Conservation (phyloP, 805 yeast genomes). For the Candida andamanensis region DNA sequence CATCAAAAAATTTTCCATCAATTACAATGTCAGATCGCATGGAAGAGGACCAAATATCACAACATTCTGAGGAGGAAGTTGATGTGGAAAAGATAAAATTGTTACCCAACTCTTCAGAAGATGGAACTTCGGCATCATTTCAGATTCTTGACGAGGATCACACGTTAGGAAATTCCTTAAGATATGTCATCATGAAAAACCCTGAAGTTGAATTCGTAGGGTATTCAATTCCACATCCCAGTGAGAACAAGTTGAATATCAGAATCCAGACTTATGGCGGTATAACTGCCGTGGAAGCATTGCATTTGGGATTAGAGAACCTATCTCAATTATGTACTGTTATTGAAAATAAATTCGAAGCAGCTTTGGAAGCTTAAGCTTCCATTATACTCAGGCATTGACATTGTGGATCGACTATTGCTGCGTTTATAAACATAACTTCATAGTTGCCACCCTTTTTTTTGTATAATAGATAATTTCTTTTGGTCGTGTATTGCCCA, state of each 20-base stretch:
- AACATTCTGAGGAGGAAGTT: slow-evolving; percentile 45
- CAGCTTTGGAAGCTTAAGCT: too few relatives aligned
- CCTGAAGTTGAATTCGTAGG: slow-evolving; percentile 99
- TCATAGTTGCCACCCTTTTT: too few relatives aligned
- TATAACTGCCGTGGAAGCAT: slow-evolving; percentile 85
- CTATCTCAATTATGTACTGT: slow-evolving; percentile 76
- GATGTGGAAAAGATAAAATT: slow-evolving; percentile 56
- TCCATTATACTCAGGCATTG: too few relatives aligned
- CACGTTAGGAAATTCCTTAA: slow-evolving; percentile 88
- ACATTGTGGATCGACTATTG: too few relatives aligned
- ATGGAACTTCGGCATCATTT: slow-evolving; percentile 92
- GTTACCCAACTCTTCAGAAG: slow-evolving; percentile 85
- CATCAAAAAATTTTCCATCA: too few relatives aligned
- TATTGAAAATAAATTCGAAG: slow-evolving; percentile 72
- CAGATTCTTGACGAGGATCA: slow-evolving; percentile 93
- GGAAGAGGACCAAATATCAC: slow-evolving; percentile 1
- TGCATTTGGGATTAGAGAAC: slow-evolving; percentile 86
- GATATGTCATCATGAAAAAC: slow-evolving; percentile 94
- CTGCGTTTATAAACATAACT: neutral
- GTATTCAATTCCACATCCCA: slow-evolving; percentile 96
- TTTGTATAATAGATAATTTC: slow-evolving; percentile 4
- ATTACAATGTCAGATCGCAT: slow-evolving; percentile 1
- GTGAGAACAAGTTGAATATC: slow-evolving; percentile 81
- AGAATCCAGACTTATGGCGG: slow-evolving; percentile 91
- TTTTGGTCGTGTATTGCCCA: neutral